phyloP scores from a whole-genome alignment of 352 stramenopile genomes.

The Phytophthora ohioensis region DNA sequence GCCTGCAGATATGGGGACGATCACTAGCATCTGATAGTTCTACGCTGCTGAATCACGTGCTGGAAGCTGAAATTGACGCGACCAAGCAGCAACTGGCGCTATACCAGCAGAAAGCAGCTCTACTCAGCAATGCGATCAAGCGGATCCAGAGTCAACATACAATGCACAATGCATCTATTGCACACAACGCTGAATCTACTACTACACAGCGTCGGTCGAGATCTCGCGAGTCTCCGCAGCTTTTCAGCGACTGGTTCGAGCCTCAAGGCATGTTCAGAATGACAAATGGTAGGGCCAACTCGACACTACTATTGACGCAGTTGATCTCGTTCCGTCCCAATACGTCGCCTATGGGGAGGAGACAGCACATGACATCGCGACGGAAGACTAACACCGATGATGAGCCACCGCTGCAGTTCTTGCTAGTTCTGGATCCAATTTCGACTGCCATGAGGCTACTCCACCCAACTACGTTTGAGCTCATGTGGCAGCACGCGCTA shows the following conservation, averaged over 20 bases:
- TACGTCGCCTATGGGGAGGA: conserved; percentile 19
- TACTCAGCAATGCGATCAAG: conserved; percentile 14
- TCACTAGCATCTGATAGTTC: background rate
- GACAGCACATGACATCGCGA: conserved; percentile 7
- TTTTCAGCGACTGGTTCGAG: conserved; percentile 43
- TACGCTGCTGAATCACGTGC: conserved; percentile 1
- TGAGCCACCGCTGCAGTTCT: conserved; percentile 35
- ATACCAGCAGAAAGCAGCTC: conserved; percentile 28
- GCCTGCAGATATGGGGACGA: conserved; percentile 1
- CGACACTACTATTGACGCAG: conserved; percentile 10
- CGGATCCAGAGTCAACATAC: conserved; percentile 9
- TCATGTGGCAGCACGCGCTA: conserved; percentile 38
- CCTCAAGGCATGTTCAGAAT: conserved; percentile 11
- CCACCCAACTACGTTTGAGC: conserved; percentile 32
- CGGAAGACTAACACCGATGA: conserved; percentile 14
- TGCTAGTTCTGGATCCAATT: conserved; percentile 36
- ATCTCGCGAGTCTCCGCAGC: conserved; percentile 15
- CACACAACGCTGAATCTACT: background rate
- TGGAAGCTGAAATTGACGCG: conserved; percentile 35
- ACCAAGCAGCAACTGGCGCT: conserved; percentile 31
- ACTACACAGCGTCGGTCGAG: background rate
- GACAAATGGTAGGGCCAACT: background rate
- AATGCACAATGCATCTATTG: background rate
- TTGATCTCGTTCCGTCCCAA: conserved; percentile 39
- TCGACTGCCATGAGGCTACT: conserved; percentile 34